Evolutionary conservation across 176 grass and related monocot species (phyloP).

Genomic region (Oryza coarctata): DNA sequence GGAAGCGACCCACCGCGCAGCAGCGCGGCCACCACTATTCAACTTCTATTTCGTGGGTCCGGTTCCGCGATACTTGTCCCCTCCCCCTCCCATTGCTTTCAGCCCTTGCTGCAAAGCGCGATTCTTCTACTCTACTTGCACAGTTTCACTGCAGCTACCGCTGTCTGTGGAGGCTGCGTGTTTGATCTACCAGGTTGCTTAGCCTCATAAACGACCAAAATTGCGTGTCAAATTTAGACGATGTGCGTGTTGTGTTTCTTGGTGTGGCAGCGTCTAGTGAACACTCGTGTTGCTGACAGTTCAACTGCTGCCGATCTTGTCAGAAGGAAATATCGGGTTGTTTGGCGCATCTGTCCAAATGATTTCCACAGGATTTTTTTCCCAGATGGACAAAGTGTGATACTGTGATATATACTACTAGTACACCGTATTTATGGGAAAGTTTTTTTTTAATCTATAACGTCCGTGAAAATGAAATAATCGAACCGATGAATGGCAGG

Average conservation of each 20-base stretch:
- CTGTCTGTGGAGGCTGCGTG: background rate
- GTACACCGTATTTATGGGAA: too few species aligned
- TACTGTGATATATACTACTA: too few species aligned
- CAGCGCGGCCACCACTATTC: background rate
- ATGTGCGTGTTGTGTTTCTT: too few species aligned
- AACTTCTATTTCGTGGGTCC: conserved; percentile 25
- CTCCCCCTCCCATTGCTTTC: background rate
- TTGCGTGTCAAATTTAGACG: background rate
- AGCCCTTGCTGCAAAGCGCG: background rate
- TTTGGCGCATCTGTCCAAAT: background rate
- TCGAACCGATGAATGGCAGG: too few species aligned
- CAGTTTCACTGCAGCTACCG: background rate
- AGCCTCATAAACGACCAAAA: background rate
- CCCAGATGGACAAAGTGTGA: background rate
- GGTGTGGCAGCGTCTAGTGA: background rate
- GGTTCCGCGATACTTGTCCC: background rate
- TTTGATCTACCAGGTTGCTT: background rate
- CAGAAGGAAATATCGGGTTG: background rate
- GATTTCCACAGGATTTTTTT: background rate
- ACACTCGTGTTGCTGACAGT: background rate
- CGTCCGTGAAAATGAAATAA: too few species aligned
- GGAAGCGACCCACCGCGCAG: background rate
- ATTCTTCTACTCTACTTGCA: background rate
- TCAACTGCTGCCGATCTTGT: background rate
- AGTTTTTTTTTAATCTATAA: too few species aligned